Evolutionary conservation across 306 rosid genomes (phyloP).

Genomic region (Prunus davidiana): DNA sequence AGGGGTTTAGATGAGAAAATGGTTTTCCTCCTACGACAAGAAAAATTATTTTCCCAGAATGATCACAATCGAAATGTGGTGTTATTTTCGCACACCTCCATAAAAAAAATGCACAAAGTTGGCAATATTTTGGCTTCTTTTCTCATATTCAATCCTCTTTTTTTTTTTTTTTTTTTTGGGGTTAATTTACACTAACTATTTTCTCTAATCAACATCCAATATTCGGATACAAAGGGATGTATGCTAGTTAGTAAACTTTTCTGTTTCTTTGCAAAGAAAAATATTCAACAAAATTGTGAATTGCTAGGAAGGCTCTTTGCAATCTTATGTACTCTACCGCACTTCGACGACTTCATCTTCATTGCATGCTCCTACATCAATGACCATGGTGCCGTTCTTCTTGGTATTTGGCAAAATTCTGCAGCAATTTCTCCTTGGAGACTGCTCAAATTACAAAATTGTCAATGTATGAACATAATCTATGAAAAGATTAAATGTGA

Average conservation of each 20-base stretch:
- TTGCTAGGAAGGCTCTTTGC: background rate
- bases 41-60: background rate
- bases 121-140: too few species aligned
- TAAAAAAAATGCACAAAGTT: background rate
- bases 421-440: constrained; percentile 77
- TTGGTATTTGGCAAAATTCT: constrained; percentile 31
- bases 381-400: constrained; percentile 37
- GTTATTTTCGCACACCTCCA: too few species aligned
- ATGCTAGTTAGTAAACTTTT: background rate
- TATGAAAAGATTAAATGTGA: background rate
- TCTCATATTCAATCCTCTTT: background rate
- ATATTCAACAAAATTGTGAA: background rate
- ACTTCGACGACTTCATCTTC: constrained; percentile 52
- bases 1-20: background rate
- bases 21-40: background rate
- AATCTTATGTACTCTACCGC: background rate
- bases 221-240: background rate
- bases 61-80: background rate
- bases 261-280: background rate
- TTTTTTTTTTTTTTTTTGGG: too few species aligned
- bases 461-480: too few species aligned
- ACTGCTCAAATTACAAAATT: constrained; percentile 30
- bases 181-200: background rate
- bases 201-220: background rate
- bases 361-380: constrained; percentile 58